Evolutionary conservation across 208 protist species (phyloP).

Genomic region (Acanthamoeba culbertsoni): DNA sequence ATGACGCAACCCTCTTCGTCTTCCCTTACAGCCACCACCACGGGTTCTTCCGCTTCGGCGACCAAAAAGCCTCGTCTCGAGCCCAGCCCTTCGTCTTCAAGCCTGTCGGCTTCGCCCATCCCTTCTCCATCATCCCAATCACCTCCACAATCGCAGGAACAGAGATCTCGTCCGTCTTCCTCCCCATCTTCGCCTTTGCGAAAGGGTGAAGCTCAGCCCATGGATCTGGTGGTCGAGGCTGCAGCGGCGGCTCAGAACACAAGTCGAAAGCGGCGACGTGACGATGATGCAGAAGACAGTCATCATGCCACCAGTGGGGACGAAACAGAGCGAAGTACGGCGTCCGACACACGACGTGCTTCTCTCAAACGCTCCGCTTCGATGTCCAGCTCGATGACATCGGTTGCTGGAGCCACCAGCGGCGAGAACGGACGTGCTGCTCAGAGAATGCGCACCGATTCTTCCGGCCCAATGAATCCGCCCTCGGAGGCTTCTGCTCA

Average conservation of each 20-base stretch:
- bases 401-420: not conserved
- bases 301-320: not conserved
- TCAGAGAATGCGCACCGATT: not conserved
- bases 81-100: not conserved
- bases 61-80: not conserved
- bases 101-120: not conserved
- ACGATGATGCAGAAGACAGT: not conserved
- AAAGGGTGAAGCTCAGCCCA: not conserved
- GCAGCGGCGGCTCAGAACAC: not conserved
- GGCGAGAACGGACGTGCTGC: not conserved
- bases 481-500: not conserved
- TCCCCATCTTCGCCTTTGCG: not conserved
- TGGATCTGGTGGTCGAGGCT: not conserved
- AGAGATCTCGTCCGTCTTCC: no score
- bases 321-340: not conserved
- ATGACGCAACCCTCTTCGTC: slow-evolving; percentile 30
- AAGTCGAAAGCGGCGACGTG: not conserved
- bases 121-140: not conserved
- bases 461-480: not conserved
- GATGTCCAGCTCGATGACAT: not conserved
- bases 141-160: no score
- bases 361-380: not conserved
- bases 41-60: not conserved
- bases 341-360: not conserved
- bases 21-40: not conserved